Conservation (phyloP, 257 asterid species). For the Hygrophila difformis region DNA sequence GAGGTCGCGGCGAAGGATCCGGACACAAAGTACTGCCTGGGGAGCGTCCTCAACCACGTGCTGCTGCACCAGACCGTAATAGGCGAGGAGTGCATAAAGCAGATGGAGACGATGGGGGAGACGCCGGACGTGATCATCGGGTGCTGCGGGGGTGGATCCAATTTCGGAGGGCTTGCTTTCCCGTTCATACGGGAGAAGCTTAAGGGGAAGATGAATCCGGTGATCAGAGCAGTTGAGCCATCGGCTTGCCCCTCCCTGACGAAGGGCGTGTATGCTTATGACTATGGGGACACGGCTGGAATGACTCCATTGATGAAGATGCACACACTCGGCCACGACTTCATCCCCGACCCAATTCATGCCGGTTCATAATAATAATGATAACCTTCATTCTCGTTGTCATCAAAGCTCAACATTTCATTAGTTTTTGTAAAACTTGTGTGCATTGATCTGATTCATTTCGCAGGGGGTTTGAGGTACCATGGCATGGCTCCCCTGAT, state of each 20-base stretch:
- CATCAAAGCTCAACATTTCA: too few species aligned
- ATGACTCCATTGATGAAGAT: constrained; percentile 97
- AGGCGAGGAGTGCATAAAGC: constrained; percentile 92
- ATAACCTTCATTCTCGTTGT: too few species aligned
- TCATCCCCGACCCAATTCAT: constrained; percentile 89
- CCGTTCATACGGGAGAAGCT: constrained; percentile 86
- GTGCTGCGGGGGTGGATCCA: constrained; percentile 91
- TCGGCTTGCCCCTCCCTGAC: constrained; percentile 94
- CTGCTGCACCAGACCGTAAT: constrained; percentile 83
- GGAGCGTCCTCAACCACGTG: constrained; percentile 93
- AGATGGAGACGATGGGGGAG: constrained; percentile 82
- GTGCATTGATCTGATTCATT: too few species aligned
- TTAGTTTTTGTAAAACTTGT: too few species aligned
- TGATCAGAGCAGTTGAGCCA: constrained; percentile 79
- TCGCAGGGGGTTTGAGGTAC: constrained; percentile 83
- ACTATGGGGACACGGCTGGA: constrained; percentile 91
- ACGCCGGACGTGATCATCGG: constrained; percentile 90
- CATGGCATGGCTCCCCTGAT: constrained; percentile 97
- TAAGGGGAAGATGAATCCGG: constrained; percentile 61
- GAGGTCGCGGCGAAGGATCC: constrained; percentile 62
- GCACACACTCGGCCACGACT: constrained; percentile 97
- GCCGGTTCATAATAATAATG: too few species aligned
- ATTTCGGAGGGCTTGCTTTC: constrained; percentile 86
- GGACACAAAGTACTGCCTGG: constrained; percentile 75
- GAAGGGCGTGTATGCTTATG: constrained; percentile 82